Evolutionary conservation across 2,329 filamentous ascomycete species (phyloP), one percentile per base, ranked within the genome.

Genomic region (Zelopaecilomyces penicillatus): DNA sequence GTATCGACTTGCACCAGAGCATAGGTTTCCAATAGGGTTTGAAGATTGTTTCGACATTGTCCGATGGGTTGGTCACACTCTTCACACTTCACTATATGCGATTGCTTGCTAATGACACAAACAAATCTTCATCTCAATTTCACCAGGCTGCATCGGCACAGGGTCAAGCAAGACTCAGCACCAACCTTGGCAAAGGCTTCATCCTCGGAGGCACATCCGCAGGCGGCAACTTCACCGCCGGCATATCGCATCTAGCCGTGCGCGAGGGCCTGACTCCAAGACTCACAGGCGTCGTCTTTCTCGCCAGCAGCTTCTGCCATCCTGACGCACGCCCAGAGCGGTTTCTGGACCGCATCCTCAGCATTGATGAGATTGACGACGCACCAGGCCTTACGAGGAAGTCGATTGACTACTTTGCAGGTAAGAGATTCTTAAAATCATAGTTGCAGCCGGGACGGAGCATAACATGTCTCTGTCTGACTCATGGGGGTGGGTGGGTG

Each of bases 131-230:
- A n/a, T n/a, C n/a, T n/a, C n/a, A n/a, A n/a, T n/a, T n/a, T n/a
- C n/a, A n/a, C n/a, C 8, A 57, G 56, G 47, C 39, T 26, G 52
- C 53, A 10, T 59, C 56, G 1, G 9, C 48, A 6, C 30, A 52
- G 6, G 36, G 55, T 54, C 12, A 51, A 47, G 28, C 57, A 57
- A 48, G 61, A 52, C 42, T 74, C 5, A 53, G 60, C 6, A 66
- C 66, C 2, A 62, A 73, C 39, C 63, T 72, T 2, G 47, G 55
- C 4, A 63, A 61, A 42, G 72, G 71, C 6, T 70, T 76, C 49
- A 61, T 75, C n/a, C 54, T 76, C 0, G 70, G 71, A 6, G 74
- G 74, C 12, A 70, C 66, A 5, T 73, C 68, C 2, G 72, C 72
- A 0, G 73, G 73, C 4, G 74, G 68, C n/a, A 75, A 75, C 52